These are phyloP conservation scores for Cladosporium sp. DNA, from an alignment of 2,329 filamentous ascomycete species.

Conservation along the genomic window DNA sequence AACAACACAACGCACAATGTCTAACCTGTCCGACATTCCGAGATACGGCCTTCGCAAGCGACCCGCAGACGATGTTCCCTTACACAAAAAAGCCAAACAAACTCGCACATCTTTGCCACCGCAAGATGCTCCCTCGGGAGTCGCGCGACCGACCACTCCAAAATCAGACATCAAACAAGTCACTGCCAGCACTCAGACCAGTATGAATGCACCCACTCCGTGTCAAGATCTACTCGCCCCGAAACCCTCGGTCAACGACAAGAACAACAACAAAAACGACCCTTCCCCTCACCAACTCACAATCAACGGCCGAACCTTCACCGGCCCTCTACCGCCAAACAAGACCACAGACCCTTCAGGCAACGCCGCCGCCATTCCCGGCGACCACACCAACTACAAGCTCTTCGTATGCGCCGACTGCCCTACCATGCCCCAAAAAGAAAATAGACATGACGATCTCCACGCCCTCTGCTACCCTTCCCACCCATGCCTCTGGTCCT, in stretches of 20 bases:
- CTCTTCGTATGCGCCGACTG: constrained; percentile 1
- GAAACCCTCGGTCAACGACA: too few relatives aligned
- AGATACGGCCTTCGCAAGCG: neutral
- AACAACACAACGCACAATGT: neutral
- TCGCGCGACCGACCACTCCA: neutral
- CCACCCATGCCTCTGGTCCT: constrained; percentile 16
- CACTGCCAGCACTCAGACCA: neutral
- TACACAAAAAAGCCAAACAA: neutral
- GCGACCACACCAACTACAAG: neutral
- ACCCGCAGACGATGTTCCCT: neutral
- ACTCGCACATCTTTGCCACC: neutral
- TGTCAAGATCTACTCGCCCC: neutral
- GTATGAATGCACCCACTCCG: neutral
- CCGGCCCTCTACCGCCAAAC: neutral
- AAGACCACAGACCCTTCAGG: neutral
- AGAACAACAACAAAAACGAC: neutral
- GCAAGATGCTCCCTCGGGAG: neutral
- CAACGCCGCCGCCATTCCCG: neutral
- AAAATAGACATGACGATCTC: neutral
- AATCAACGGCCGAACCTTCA: neutral
- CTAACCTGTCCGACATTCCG: neutral
- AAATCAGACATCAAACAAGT: neutral
- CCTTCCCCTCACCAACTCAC: neutral
- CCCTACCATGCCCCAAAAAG: neutral
- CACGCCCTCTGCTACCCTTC: constrained; percentile 11